Evolutionary conservation across 768 basidiomycete genomes (phyloP), one percentile per base, ranked within the genome.

Genomic region (Tulasnella sp.): DNA sequence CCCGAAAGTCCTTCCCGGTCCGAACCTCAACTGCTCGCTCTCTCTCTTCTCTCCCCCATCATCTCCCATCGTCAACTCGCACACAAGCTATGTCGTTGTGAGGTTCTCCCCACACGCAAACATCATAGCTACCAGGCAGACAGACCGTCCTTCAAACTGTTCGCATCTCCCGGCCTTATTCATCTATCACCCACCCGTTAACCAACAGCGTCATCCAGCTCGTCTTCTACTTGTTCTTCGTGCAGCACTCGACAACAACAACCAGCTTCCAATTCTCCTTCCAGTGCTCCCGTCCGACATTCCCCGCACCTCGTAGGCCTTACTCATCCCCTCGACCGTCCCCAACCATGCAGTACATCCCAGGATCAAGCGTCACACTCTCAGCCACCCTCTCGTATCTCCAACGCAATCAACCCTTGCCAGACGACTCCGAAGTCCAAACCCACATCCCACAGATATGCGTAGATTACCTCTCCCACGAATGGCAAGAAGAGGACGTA

Each of bases 401-500:
- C 73, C 42, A 34, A 62, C 35, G 62, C 36, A 52, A 70, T 37
- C 36, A 44, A 29, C 67, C 75, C n/a, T 79, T 85, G 29, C 87
- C 89, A 8, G 92, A 94, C 82, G 92, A 93, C 82, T 87, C 88
- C 2, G 85, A 89, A 65, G 83, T 97, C 71, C 88, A 89, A n/a
- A 90, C 91, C 64, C 77, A 81, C 16, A 74, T 90, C 16, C 92
- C 96, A 32, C 88, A 88, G 44, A 93, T 91, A 67, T 95, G 96
- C 83, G 96, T 99, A 78, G 96, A 99, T 86, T 99, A 99, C 81
- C 90, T 99, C 76, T 95, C 92, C 44, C 95, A 98, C 80, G 87
- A 97, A 70, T 99, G 96, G 96, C 85, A 89, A 76, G 96, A 99
- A 80, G 96, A 98, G 80, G 96, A 99, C 80, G 93, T 98, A 12